Base-by-base conservation (phyloP, 1,139 yeast genomes). In the Hansenula sp. region DNA sequence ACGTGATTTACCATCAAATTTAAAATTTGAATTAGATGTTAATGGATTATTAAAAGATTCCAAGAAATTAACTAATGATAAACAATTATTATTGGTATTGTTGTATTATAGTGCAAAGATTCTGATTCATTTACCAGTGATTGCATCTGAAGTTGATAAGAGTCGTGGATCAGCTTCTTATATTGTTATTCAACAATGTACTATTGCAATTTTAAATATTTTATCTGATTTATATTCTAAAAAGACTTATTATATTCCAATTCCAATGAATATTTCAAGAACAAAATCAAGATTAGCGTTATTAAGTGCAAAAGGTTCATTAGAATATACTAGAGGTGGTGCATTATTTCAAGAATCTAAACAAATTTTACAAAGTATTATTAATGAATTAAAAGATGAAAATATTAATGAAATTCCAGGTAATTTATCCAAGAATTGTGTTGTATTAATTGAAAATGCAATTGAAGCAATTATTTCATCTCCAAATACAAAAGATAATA, bases 271-370 rank as follows among this genome's bases (percentile, higher is more conserved):
- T 53, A 66, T 80, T n/a, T 68, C 89, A 0, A 65, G 94, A 43
- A 77, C 82, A 44, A 77, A 79, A 51, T 79, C 89, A 1, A 66
- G 89, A 36, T 72, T 82, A 46, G 73, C 89, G 0, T 65, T 87
- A 16, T 60, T 87, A 41, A 85, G 86, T 17, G 86, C 95, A 1
- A 81, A 81, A 48, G 90, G 95, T 10, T 77, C 88, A 1, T 67
- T 88, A 43, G 96, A 87, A 49, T 87, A 86, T 57, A 81, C 88
- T 3, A 79, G 86, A 56, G 89, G 92, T 21, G 96, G 96, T 0
- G 82, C 92, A 1, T 62, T 88, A 42, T 79, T 82, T 53, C 83
- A 77, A 55, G 87, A 82, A 38, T 79, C 82, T 57, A 82, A 80
- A 48, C 69, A 65, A 29, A 61, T 82, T 36, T 61, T 83, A 29